Evolutionary conservation across 2,329 filamentous ascomycete genomes (phyloP).

Genomic region (Trichoderma arundinaceum): DNA sequence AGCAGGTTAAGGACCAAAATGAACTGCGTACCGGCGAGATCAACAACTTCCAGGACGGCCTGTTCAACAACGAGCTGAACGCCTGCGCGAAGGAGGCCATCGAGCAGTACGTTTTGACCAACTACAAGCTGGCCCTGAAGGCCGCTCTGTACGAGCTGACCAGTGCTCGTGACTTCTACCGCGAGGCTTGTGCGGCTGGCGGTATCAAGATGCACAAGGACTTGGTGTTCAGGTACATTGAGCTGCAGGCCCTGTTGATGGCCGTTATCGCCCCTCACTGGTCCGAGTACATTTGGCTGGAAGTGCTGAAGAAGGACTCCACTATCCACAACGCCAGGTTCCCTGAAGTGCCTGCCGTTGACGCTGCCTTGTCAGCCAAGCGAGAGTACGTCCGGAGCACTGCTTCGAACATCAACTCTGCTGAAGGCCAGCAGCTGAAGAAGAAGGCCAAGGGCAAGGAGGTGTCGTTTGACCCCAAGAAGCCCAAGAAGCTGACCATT

Average conservation of each 20-base stretch:
- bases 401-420: constrained; percentile 76
- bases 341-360: constrained; percentile 64
- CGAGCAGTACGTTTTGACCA: constrained; percentile 77
- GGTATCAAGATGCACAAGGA: constrained; percentile 87
- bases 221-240: constrained; percentile 78
- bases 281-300: constrained; percentile 92
- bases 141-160: constrained; percentile 88
- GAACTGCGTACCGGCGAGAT: constrained; percentile 75
- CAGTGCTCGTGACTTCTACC: constrained; percentile 87
- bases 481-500: constrained; percentile 89
- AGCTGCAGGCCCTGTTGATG: constrained; percentile 83
- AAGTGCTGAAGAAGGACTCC: constrained; percentile 77
- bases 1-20: constrained; percentile 72
- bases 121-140: constrained; percentile 83
- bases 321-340: constrained; percentile 76
- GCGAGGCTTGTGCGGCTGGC: constrained; percentile 76
- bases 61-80: constrained; percentile 96
- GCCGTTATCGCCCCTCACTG: constrained; percentile 90
- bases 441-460: constrained; percentile 93
- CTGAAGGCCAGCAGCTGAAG: constrained; percentile 83
- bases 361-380: constrained; percentile 74
- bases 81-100: constrained; percentile 77
- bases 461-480: constrained; percentile 82
- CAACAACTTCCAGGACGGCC: constrained; percentile 79
- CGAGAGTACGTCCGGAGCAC: constrained; percentile 80